Base-by-base conservation (phyloP, 768 basidiomycete genomes). In the Calocybe indica region DNA sequence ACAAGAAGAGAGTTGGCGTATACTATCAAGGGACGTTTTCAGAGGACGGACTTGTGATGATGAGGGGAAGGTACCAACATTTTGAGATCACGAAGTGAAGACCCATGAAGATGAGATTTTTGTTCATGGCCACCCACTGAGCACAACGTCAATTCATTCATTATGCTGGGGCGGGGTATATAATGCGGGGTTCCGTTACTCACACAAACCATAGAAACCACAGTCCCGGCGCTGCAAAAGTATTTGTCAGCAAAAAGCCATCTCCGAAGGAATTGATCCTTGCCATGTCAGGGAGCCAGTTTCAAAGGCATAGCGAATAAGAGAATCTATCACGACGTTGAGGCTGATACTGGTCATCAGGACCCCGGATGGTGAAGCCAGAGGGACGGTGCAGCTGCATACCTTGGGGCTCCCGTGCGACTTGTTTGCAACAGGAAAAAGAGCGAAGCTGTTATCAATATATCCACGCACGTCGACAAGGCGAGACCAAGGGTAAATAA, bases 401-500 rank as follows among this genome's bases (percentile, higher is more conserved):
- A 70, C 77, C 64, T 67, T 7, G 66, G 68, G 1, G 67, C 63
- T 0, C 65, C 64, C 11, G 64, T 68, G 37, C 66, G 63, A 15
- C 66, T 74, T 5, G 52, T 55, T 36, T 65, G 70, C 5, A 80
- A 60, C 9, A 76, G 65, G 43, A 68, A 52, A 32, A 71, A 74
- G 32, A 79, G 61, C 7, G 69, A 70, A 0, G 55, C 64, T 0
- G 78, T 74, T 44, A 80, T 70, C n/a, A 79, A 34, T 33, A 80
- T 58, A 48, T 80, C 78, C 1, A 77, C 69, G 6, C 62, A 57
- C 1, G 73, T 70, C 1, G 78, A 79, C 33, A 79, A 62, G 1
- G 74, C 70, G 6, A 80, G 63, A 3, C 78, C 78, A 10, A 73
- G 65, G 5, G 78, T 79, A 51, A 78, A 78, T 15, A 77, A 58